phyloP scores from a whole-genome alignment of 169 alveolate genomes.

The Besnoitia besnoiti region DNA sequence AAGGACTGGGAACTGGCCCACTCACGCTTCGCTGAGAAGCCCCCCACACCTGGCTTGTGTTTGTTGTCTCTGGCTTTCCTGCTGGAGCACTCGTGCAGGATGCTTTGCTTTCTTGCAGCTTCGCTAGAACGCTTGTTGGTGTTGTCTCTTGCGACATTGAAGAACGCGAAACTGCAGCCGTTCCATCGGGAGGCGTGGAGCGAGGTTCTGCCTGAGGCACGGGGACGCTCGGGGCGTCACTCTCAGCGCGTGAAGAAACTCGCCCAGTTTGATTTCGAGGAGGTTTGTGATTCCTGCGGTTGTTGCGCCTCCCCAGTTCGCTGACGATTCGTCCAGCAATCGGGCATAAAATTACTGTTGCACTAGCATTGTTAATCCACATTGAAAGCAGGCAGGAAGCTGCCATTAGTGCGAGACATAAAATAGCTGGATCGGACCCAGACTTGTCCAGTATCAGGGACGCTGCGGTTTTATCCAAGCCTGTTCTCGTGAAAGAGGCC shows the following conservation, averaged over 20 bases:
- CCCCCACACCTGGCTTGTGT: background rate
- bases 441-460: background rate
- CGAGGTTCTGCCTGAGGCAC: background rate
- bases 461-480: slow-evolving; percentile 22
- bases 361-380: slow-evolving; percentile 53
- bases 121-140: background rate
- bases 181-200: background rate
- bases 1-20: background rate
- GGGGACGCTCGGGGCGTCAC: background rate
- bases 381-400: slow-evolving; percentile 21
- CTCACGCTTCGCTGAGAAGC: background rate
- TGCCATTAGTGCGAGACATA: slow-evolving; percentile 46
- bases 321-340: background rate
- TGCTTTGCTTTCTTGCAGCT: background rate
- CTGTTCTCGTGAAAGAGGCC: slow-evolving; percentile 42
- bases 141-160: background rate
- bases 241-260: background rate
- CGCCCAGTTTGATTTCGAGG: background rate
- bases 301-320: slow-evolving; percentile 5
- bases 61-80: background rate
- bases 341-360: slow-evolving; percentile 51
- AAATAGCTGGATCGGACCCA: slow-evolving; percentile 34
- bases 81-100: background rate
- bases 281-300: background rate
- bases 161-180: background rate